Base-by-base conservation (phyloP, 2,329 filamentous ascomycete genomes). In the Pyrenophora tritici-repentis region DNA sequence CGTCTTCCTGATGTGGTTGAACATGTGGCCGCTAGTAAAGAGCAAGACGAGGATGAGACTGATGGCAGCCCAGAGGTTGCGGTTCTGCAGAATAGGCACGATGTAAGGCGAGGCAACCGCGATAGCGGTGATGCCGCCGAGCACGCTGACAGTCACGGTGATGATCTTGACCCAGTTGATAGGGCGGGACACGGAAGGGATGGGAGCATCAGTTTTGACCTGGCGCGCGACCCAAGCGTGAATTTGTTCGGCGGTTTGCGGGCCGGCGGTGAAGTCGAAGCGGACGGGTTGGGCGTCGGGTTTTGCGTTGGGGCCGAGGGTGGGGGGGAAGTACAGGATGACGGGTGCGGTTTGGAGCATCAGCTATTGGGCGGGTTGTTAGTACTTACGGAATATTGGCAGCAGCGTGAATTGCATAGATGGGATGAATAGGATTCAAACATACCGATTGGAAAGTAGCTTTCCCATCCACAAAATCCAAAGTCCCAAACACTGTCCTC, bases 21-120 rank as follows among this genome's bases (percentile, higher is more conserved):
- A 99, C 95, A 99, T 99, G 76, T 97, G 92, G 33, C 94, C 95
- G 65, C 89, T 94, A 39, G 89, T 97, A 77, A 97, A 99, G 50
- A 97, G 81, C 35, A 99, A 83, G 57, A 99, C 92, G 12, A 86
- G 81, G 66, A 97, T 91, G 62, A 99, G 79, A 74, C 89, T 96
- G 66, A 95, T 76, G 17, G 89, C 90, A 18, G 93, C 92, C 94
- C 94, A 99, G 14, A 97, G 77, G 67, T 96, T 97, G 63, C 93
- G 88, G 79, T 88, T 97, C 74, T 91, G 90, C 31, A 97, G 73
- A 53, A 97, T 68, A 3, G 93, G 93, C 9, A 93, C 71, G 10
- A 97, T 68, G 66, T 92, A 95, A 5, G 90, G 90, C 63, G 86
- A 89, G 10, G 87, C 83, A 40, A 92, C 86, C 24, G 84, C 85